Base-by-base conservation (phyloP, 2,329 filamentous ascomycete species). In the Fusarium decemcellulare region DNA sequence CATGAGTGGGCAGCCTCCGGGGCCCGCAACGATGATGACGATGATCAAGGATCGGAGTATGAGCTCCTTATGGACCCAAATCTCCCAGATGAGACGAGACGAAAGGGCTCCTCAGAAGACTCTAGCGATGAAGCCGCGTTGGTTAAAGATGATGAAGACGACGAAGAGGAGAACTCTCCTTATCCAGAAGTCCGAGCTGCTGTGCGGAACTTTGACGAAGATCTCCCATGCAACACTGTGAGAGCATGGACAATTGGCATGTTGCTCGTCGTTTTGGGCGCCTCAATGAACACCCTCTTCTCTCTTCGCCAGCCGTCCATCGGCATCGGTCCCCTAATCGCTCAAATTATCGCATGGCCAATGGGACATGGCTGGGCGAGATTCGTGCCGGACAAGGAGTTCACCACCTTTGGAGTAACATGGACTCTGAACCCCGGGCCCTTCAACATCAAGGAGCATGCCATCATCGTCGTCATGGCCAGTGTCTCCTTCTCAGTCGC, bases 361-460 rank as follows among this genome's bases (percentile, higher is more conserved):
- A 78, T 91, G 27, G 90, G 90, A 10, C 85, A 87, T 55, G 84
- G 81, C 8, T 92, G 90, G 90, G 87, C 88, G 14, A 81, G 78
- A 50, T 77, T 87, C 36, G 80, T 90, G 76, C 88, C 89, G 1
- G 76, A 78, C 12, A 81, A 77, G 63, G 79, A 82, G 37, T 84
- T 89, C 58, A 82, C 73, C 18, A 85, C 84, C 1, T 86, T 90
- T 67, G 89, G 89, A 10, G 60, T 84, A 7, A 80, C 73, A 18
- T 90, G 86, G 84, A 84, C 83, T 23, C 78, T 92, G n/a, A 92
- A 92, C 59, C 89, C 90, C 0, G 89, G 89, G 0, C 90, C 90
- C 1, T 92, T 92, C 79, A 92, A 91, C 73, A 84, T 91, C 76
- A 92, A 92, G 77, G 90, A 92, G 74, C 90, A 92, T 75, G 81